phyloP scores from a whole-genome alignment of 495 filamentous ascomycete species.

The Lophiotrema nucula region DNA sequence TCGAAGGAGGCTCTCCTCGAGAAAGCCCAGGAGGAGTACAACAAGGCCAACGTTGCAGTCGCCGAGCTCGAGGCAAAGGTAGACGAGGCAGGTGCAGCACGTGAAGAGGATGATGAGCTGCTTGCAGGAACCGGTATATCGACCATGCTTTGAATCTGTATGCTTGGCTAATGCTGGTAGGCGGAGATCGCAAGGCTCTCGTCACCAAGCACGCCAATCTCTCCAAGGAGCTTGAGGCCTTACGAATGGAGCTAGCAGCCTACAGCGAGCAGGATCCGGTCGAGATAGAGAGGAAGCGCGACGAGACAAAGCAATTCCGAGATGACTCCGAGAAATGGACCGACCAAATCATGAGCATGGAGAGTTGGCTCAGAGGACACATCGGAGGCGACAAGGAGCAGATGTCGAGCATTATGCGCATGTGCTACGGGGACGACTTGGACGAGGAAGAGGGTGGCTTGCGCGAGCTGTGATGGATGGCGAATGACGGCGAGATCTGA shows the following conservation, averaged over 20 bases:
- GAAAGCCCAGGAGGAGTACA: slow-evolving; percentile 55
- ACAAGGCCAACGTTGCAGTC: slow-evolving; percentile 44
- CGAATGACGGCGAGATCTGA: not conserved
- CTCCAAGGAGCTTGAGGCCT: slow-evolving; percentile 40
- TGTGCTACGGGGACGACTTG: slow-evolving; percentile 61
- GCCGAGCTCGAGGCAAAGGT: slow-evolving; percentile 47
- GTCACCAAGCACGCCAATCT: slow-evolving; percentile 36
- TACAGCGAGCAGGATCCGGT: slow-evolving; percentile 54
- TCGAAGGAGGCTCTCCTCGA: slow-evolving; percentile 49
- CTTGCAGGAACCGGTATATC: slow-evolving; percentile 23
- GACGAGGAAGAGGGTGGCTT: slow-evolving; percentile 61
- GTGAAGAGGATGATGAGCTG: slow-evolving; percentile 44
- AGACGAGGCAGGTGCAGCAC: slow-evolving; percentile 46
- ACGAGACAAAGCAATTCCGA: slow-evolving; percentile 50
- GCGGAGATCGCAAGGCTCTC: slow-evolving; percentile 38
- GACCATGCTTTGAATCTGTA: not conserved
- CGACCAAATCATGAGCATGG: slow-evolving; percentile 65
- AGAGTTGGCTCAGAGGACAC: slow-evolving; percentile 56
- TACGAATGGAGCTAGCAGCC: slow-evolving; percentile 47
- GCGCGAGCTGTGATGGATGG: slow-evolving; percentile 50
- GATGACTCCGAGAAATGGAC: slow-evolving; percentile 54
- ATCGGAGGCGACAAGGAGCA: slow-evolving; percentile 53
- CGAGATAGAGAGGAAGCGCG: slow-evolving; percentile 51
- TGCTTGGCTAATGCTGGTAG: slow-evolving; percentile 3
- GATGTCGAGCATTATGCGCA: slow-evolving; percentile 52